Percentiles rank a stretch among this genome's conserved stretches.
Conservation (phyloP, 352 stramenopile genomes). For the Pythium oligandrum region DNA sequence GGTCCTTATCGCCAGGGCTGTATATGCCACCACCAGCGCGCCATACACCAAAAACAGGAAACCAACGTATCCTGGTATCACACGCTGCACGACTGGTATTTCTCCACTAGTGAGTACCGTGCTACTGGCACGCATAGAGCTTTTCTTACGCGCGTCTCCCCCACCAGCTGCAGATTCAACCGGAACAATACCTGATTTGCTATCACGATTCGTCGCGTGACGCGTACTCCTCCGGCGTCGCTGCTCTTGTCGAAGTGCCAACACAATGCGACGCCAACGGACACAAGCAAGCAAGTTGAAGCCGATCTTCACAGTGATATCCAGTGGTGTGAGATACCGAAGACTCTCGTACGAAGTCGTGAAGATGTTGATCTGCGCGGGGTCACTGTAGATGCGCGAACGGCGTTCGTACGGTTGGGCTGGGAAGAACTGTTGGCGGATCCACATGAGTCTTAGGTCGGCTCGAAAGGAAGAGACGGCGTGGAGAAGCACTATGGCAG, state of each 20-base stretch:
- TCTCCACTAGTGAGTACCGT: background rate
- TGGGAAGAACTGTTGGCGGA: slow-evolving; percentile 34
- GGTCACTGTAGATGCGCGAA: slow-evolving; percentile 24
- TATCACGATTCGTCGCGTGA: background rate
- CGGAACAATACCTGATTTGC: background rate
- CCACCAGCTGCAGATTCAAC: background rate
- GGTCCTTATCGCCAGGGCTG: background rate
- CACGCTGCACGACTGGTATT: slow-evolving; percentile 1
- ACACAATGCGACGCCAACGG: slow-evolving; percentile 10
- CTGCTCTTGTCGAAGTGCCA: background rate
- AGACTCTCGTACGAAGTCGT: slow-evolving; percentile 25
- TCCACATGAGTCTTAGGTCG: slow-evolving; percentile 25
- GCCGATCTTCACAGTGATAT: slow-evolving; percentile 23
- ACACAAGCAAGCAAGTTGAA: slow-evolving; percentile 34
- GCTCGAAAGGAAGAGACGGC: slow-evolving; percentile 26
- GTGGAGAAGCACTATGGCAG: slow-evolving; percentile 23
- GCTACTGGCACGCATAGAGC: background rate
- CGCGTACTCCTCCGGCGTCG: background rate
- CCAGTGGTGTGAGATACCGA: slow-evolving; percentile 8
- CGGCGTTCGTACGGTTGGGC: slow-evolving; percentile 28
- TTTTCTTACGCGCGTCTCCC: background rate
- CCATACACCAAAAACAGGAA: slow-evolving; percentile 26
- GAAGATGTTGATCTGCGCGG: slow-evolving; percentile 31
- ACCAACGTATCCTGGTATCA: slow-evolving; percentile 14
- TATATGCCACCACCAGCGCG: background rate